Percentiles rank a stretch among this genome's conserved stretches.
phyloP scores from a whole-genome alignment of 2,329 filamentous ascomycete species.

The Gnomoniopsis sp. region DNA sequence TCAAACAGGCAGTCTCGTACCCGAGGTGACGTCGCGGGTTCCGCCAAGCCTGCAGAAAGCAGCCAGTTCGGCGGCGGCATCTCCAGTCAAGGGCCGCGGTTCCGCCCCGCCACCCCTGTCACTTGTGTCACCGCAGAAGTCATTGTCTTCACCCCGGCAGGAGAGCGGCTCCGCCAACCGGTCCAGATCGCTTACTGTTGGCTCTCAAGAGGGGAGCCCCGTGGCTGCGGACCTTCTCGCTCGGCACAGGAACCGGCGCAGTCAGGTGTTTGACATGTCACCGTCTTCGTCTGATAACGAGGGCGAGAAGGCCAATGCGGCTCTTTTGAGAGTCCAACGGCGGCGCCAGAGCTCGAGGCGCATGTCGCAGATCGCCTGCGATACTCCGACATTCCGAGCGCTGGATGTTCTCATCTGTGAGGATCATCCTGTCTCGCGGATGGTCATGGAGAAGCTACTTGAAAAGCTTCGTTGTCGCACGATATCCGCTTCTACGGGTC shows the following conservation, averaged over 20 bases:
- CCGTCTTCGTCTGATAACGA: slow-evolving; percentile 98
- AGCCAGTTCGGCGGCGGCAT: slow-evolving; percentile 49
- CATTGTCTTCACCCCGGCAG: slow-evolving; percentile 57
- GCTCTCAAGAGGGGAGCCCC: slow-evolving; percentile 86
- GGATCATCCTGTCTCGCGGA: slow-evolving; percentile 91
- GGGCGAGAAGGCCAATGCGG: slow-evolving; percentile 82
- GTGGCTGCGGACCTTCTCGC: slow-evolving; percentile 64
- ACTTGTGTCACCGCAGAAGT: slow-evolving; percentile 59
- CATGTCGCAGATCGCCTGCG: slow-evolving; percentile 84
- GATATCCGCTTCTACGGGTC: slow-evolving; percentile 84
- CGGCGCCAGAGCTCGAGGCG: slow-evolving; percentile 93
- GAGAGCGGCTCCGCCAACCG: slow-evolving; percentile 61
- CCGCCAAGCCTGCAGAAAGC: slow-evolving; percentile 59
- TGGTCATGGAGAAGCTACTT: slow-evolving; percentile 98
- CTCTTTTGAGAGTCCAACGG: slow-evolving; percentile 82
- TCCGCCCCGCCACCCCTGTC: slow-evolving; percentile 46
- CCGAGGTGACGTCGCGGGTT: slow-evolving; percentile 61
- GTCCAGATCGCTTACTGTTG: slow-evolving; percentile 85
- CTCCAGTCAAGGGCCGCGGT: slow-evolving; percentile 55
- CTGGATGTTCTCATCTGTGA: slow-evolving; percentile 95
- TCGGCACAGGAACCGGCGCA: slow-evolving; percentile 83
- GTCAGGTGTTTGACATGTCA: slow-evolving; percentile 93
- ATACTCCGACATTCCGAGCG: slow-evolving; percentile 83
- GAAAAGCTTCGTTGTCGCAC: slow-evolving; percentile 95
- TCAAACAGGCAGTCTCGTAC: slow-evolving; percentile 65